Base-by-base conservation (phyloP, 1,284 basidiomycete genomes). In the Apiotrichum domesticum region DNA sequence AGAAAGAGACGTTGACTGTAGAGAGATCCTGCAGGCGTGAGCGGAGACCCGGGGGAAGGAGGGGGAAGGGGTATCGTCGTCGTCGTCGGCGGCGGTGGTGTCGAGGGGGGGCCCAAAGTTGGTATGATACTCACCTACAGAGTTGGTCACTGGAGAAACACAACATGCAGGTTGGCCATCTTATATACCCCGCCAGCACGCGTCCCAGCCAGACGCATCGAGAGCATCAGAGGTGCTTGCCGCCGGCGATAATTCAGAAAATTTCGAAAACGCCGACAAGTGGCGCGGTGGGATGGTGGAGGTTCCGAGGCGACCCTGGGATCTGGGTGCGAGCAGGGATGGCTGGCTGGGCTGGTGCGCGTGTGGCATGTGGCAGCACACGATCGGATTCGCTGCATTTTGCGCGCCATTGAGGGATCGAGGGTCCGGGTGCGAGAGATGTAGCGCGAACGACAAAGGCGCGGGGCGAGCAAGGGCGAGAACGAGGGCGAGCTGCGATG, bases 1-100 rank as follows among this genome's bases (percentile, higher is more conserved):
- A 70, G 70, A 66, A 70, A 63, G 68, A 70, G 63, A 72, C 68
- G 63, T 58, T 65, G 52, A 72, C 71, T 75, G 69, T 73, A 75
- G 66, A 73, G 71, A 75, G 66, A 75, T 75, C 71, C 70, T 69
- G 62, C 45, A 59, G 56, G 50, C 11, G 40, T 51, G 6, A 51
- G 50, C 41, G 3, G 14, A 21, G 21, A 35, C 10, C 5, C 14
- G 34, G 15, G 5, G 46, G 34, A 14, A 37, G 35, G 5, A 14
- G 13, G 34, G 13, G 13, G 46, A 9, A n/a, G 34, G 46, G 15
- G 35, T 14, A 6, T 6, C 3, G 33, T 14, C n/a, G 46, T n/a
- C 35, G 35, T n/a, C 10, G 35, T 9, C 35, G n/a, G 34, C 7
- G 35, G 34, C 8, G 33, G 35, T n/a, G 34, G 7, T 35, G 46